Evolutionary conservation across 495 filamentous ascomycete species (phyloP), one percentile per base, ranked within the genome.

Genomic region (Cudoniella acicularis): DNA sequence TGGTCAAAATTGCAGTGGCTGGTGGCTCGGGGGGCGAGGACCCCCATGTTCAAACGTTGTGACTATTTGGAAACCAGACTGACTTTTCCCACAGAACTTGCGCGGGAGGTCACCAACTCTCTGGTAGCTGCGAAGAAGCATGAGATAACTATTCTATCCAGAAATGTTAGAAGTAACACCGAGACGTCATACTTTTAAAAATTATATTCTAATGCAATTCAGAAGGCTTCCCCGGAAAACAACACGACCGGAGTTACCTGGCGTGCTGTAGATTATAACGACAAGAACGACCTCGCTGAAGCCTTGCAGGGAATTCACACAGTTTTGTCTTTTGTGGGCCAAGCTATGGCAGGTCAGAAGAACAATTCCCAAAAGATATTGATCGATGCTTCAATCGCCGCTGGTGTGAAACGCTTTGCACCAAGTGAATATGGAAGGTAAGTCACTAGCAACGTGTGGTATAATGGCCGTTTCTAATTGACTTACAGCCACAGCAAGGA

Each of bases 391-490:
- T 77, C 83, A 0, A 65, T 83, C 17, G 74, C 75, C 0, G 85
- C 82, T 0, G 77, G 79, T 13, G 83, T 89, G 2, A 73, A 78
- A 66, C 78, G 85, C 24, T 85, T 86, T 60, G 73, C 89, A 45
- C 87, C 86, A 0, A 83, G 79, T 22, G 84, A 88, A 61, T 91
- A 81, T 57, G 86, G 85, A 45, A 53, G 55, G 63, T 62, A 50
- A 36, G 58, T 55, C 17, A 3, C 4, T 16, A 40, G 11, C 3
- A 40, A 45, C 17, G 10, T 50, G n/a, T 55, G 6, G 21, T 43
- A 13, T 20, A 23, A 26, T 9, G 4, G 36, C 26, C 11, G 51
- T 54, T 49, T 42, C 43, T 60, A 42, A 60, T 25, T 11, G 30
- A 13, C 2, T 20, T 50, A 49, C 4, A 63, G 60, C 24, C 24